Evolutionary conservation across 2,329 filamentous ascomycete species (phyloP), one percentile per base, ranked within the genome.

Genomic region (Beauveria pseudobassiana): DNA sequence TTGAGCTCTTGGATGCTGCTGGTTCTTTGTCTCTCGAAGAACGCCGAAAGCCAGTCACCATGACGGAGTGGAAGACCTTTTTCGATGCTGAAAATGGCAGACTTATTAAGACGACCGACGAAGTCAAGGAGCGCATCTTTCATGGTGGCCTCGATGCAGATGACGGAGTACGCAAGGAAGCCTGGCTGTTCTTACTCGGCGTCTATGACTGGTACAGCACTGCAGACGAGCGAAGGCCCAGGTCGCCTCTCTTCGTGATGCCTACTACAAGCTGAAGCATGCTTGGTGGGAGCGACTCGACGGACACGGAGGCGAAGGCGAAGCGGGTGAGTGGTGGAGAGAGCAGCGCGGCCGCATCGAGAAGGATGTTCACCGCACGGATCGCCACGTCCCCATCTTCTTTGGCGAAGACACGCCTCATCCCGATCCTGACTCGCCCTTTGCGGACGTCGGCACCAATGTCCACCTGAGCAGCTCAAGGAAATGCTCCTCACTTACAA

Each of bases 401-500:
- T 88, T 91, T 9, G 95, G 95, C 64, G 95, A 99, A 75, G 95
- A 98, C 70, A 96, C 92, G 46, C 93, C 95, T 8, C 95, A 99
- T 71, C 96, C 95, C 0, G 95, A 99, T 69, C 95, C 95, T 0
- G 90, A 93, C 64, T 98, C 93, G 0, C 93, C 95, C 0, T 99
- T 98, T 74, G 91, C 93, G 14, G 90, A 93, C 50, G 85, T 87
- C 4, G 95, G 95, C 65, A 99, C 95, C 52, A 99, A 99, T 69
- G 93, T 97, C 6, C 95, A 99, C 74, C 83, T 99, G 65, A 99
- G 75, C 95, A 99, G 77, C 90, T 99, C 85, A 99, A 99, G 77
- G 95, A 99, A 73, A 96, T 99, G 90, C 87, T 99, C 0, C 82
- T 99, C 20, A 98, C 95, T 0, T 99, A 99, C 75, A 98, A 99